Evolutionary conservation across 2,329 filamentous ascomycete species (phyloP).

Genomic region (Fusarium piperis): DNA sequence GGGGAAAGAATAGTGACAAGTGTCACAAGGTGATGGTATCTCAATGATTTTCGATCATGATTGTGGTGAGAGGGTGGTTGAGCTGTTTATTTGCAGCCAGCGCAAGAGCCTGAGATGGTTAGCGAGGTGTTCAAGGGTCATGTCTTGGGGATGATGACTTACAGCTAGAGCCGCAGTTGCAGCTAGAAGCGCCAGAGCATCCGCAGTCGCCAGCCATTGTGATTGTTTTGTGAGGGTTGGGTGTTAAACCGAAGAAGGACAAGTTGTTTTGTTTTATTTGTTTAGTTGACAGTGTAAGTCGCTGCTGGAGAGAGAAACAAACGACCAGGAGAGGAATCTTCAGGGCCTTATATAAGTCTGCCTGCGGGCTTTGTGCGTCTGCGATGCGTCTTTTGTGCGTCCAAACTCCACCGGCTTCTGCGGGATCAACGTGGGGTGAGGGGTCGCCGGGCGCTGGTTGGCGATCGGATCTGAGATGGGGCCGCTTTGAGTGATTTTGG

Average conservation of each 20-base stretch:
- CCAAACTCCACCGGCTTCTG: conserved; percentile 10
- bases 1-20: conserved; percentile 25
- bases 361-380: conserved; percentile 30
- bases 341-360: conserved; percentile 41
- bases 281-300: conserved; percentile 22
- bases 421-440: neutral
- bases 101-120: conserved; percentile 45
- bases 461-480: conserved; percentile 29
- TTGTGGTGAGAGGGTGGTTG: conserved; percentile 9
- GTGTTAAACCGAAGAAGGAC: conserved; percentile 16
- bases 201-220: conserved; percentile 51
- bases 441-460: conserved; percentile 25
- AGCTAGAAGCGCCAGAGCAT: conserved; percentile 48
- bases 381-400: conserved; percentile 33
- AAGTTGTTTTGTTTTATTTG: conserved; percentile 2
- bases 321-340: conserved; percentile 14
- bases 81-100: conserved; percentile 43
- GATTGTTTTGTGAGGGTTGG: conserved; percentile 31
- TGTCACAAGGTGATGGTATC: conserved; percentile 19
- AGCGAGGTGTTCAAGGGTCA: neutral
- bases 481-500: conserved; percentile 39
- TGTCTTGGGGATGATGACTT: conserved; percentile 25
- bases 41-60: conserved; percentile 24
- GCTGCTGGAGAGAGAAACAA: conserved; percentile 19
- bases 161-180: conserved; percentile 52